Evolutionary conservation across 2,329 filamentous ascomycete genomes (phyloP), one percentile per base, ranked within the genome.

Genomic region (Apiospora saccharicola): DNA sequence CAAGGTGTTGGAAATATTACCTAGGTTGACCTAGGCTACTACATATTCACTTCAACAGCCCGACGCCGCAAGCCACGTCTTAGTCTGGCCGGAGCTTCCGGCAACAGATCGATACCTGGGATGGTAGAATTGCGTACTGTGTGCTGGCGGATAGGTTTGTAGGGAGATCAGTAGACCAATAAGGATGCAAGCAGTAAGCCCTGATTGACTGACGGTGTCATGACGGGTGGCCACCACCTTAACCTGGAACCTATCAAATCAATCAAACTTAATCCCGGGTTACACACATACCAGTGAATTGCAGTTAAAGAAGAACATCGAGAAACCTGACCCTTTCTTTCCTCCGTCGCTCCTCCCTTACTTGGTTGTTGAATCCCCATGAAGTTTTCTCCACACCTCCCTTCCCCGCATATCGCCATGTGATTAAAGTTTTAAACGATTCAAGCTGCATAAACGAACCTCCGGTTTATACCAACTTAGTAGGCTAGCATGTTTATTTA

Each of bases 81-180:
- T 37, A 61, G 53, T 61, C 53, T 61, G 26, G 7, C 30, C 53
- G 53, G 53, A 61, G 53, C 30, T 61, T 19, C 53, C 53, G 53
- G 53, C 30, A 34, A 14, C 30, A 19, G 51, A 16, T 14, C 51
- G 51, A 57, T 30, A 16, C 51, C 51, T 26, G 51, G 8, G 30
- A 61, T 22, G 53, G 30, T 16, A 34, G 16, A 61, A 37, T 37
- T 22, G 26, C 30, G 19, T 37, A 57, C 53, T 64, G 57, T 30
- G 57, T 13, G 12, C 57, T 41, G 37, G 37, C 37, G 37, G 37
- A 41, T 41, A 41, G 26, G 26, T 2, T 30, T 30, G 26, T 30
- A 30, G 37, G 37, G 37, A 41, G 37, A 41, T 41, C 37, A 41
- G 14, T 34, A 37, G 16, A 22, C 16, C 30, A 61, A 51, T 7